Base-by-base conservation (phyloP, 192 early-diverging fungal species). In the Phycomyces nitens region DNA sequence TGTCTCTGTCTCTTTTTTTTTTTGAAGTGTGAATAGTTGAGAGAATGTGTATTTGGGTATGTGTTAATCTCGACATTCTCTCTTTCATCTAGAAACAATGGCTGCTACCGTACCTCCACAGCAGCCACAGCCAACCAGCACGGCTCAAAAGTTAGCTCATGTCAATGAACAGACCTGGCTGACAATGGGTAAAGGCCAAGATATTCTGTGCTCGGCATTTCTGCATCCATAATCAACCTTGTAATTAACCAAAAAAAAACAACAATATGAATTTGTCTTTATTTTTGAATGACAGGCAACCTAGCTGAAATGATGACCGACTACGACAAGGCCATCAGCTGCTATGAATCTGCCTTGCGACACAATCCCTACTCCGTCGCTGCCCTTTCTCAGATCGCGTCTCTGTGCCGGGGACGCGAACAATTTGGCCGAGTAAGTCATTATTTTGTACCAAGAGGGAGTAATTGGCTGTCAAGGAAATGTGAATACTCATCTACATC, bases 291-390 rank as follows among this genome's bases (percentile, higher is more conserved):
- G 20, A 21, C 38, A 71, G 71, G 71, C 43, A 66, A 62, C 42
- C 51, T 72, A 9, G 64, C 71, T 15, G 71, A 72, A 62, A 60
- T 72, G 60, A 72, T 72, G 71, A 63, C 65, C 24, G 93, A 97
- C 42, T 82, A 79, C 7, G 97, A 97, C 53, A 83, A 89, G 34
- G 95, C 97, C 2, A 80, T 94, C 59, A 77, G 72, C 21, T 86
- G 90, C 6, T 99, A 96, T 68, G 94, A 97, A 69, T 77, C 82
- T 11, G 94, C 93, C 5, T 84, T 99, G 20, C 82, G 93, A 43
- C 92, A 99, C 67, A 97, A 97, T 75, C 90, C 94, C n/a, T 89
- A 94, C 70, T 95, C 93, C 14, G 78, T 92, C 41, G 66, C 74
- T 41, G 93, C 94, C 3, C 75, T 97, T 18, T 89, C 86, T 24